Conservation (phyloP, 805 yeast genomes). For the Yarrowia yakushimensis region DNA sequence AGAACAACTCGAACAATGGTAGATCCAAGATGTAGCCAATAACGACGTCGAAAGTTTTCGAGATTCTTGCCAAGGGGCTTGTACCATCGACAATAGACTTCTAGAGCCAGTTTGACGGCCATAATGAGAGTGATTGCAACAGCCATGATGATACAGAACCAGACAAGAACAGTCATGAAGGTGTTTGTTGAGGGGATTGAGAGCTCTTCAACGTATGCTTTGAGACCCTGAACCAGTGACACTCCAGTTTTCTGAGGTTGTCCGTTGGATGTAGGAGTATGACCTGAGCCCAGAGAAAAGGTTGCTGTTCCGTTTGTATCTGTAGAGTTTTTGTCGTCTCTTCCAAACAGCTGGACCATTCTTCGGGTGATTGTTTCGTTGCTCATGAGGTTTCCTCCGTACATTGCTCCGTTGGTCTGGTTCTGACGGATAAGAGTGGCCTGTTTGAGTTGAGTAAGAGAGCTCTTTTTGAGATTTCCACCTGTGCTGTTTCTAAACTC, state of each 20-base stretch:
- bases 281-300: constrained; percentile 5
- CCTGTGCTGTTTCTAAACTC: constrained; percentile 34
- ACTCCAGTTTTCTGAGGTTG: constrained; percentile 14
- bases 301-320: constrained; percentile 24
- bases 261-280: constrained; percentile 26
- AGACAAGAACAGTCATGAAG: constrained; percentile 36
- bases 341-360: constrained; percentile 27
- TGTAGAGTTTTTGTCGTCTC: background rate
- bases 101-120: constrained; percentile 33
- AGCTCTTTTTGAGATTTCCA: constrained; percentile 33
- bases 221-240: constrained; percentile 34
- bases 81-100: constrained; percentile 27
- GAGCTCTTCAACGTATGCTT: constrained; percentile 35
- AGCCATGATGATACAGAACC: constrained; percentile 36
- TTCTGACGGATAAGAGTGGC: constrained; percentile 28
- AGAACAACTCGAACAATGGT: constrained; percentile 35
- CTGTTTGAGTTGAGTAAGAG: constrained; percentile 24
- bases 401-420: constrained; percentile 25
- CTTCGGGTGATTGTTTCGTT: background rate
- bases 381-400: background rate
- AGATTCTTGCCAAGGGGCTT: constrained; percentile 13
- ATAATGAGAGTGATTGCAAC: constrained; percentile 31
- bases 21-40: constrained; percentile 30
- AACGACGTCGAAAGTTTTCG: constrained; percentile 33
- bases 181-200: constrained; percentile 37